Evolutionary conservation across 768 basidiomycete species (phyloP).

Genomic region (Amanita pseudoporphyria): DNA sequence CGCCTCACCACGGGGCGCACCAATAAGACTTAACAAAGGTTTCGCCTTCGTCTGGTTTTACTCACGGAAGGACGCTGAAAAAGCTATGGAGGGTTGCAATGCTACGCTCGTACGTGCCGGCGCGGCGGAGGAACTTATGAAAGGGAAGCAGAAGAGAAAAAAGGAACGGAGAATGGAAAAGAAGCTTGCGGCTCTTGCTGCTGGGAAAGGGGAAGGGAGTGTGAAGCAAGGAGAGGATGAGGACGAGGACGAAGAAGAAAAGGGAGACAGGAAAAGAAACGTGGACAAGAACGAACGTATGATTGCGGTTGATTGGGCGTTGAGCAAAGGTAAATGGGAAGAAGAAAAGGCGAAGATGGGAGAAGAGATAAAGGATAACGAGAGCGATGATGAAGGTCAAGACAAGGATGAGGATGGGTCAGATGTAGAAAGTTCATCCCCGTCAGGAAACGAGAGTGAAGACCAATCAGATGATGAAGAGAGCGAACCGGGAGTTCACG

Average conservation of each 20-base stretch:
- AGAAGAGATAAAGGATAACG: conserved; percentile 15
- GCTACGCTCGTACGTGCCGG: conserved; percentile 62
- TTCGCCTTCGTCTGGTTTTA: conserved; percentile 97
- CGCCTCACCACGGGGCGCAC: not conserved
- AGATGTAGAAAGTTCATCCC: conserved; percentile 14
- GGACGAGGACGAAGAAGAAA: conserved; percentile 22
- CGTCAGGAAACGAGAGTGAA: conserved; percentile 10
- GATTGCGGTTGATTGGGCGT: conserved; percentile 93
- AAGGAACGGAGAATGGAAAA: conserved; percentile 48
- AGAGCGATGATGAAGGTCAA: too few species aligned
- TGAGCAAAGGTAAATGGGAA: conserved; percentile 91
- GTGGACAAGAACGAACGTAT: conserved; percentile 38
- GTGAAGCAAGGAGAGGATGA: conserved; percentile 19
- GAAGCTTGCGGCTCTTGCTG: conserved; percentile 30
- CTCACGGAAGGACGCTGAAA: conserved; percentile 75
- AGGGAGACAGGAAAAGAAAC: conserved; percentile 25
- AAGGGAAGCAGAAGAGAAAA: conserved; percentile 61
- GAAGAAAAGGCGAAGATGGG: conserved; percentile 57
- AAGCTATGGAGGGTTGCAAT: conserved; percentile 72
- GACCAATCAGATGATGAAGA: conserved; percentile 25
- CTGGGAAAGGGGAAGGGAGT: conserved; percentile 16
- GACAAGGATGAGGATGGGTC: too few species aligned
- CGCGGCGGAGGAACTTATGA: conserved; percentile 42
- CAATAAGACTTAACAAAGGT: conserved; percentile 39
- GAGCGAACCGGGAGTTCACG: conserved; percentile 36